Evolutionary conservation across 306 rosid species (phyloP).

Genomic region (apple (Malus domestica)): ASM211411v1 NC_041793.1:30900001-30900500

Average conservation of each 20-base stretch:
- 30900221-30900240: too few relatives aligned
- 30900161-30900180: not conserved
- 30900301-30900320: too few relatives aligned
- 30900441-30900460: constrained; percentile 6
- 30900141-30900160: not conserved
- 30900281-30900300: too few relatives aligned
- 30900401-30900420: not conserved
- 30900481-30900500: constrained; percentile 15
- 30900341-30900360: too few relatives aligned
- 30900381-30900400: not conserved
- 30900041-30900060: constrained; percentile 2
- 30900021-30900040: not conserved
- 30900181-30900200: too few relatives aligned
- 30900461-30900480: constrained; percentile 14
- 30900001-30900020: not conserved
- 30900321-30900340: too few relatives aligned
- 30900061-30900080: constrained; percentile 14
- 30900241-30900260: too few relatives aligned
- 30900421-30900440: not conserved
- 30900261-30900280: too few relatives aligned
- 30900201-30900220: too few relatives aligned
- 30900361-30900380: not conserved
- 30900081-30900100: constrained; percentile 18
- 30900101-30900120: constrained; percentile 16
- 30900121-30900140: not conserved